Conservation (phyloP, 2,329 filamentous ascomycete genomes). For the Lachnellula hyalina region DNA sequence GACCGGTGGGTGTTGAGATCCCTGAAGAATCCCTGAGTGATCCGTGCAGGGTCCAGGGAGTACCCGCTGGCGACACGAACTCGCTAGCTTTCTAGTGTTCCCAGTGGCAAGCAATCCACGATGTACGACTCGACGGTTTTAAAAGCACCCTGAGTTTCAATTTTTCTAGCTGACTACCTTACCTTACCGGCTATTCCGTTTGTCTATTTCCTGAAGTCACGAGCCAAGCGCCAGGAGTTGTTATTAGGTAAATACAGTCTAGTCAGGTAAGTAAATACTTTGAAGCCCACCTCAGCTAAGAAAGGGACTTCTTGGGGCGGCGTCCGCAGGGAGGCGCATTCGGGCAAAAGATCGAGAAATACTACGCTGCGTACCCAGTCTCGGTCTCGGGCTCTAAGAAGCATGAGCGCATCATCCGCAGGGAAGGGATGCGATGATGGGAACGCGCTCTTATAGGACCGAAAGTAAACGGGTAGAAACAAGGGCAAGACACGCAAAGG, state of each 20-base stretch:
- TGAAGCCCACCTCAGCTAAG: too few relatives aligned
- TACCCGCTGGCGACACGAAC: conserved; percentile 1
- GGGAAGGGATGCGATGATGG: conserved; percentile 1
- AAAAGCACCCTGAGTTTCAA: background rate
- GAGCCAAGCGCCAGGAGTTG: background rate
- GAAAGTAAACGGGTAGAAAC: conserved; percentile 1
- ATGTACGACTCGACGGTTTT: conserved; percentile 19
- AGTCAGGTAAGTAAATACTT: too few relatives aligned
- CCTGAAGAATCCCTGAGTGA: background rate
- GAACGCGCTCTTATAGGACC: conserved; percentile 4
- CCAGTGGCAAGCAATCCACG: conserved; percentile 21
- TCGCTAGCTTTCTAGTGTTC: conserved; percentile 4
- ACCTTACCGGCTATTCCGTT: background rate
- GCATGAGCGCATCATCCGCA: conserved; percentile 1
- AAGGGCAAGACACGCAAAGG: conserved; percentile 3
- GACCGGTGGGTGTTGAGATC: conserved; percentile 8
- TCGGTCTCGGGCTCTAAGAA: background rate
- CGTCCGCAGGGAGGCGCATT: background rate
- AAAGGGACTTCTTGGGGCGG: background rate
- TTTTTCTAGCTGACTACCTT: background rate
- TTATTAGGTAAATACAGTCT: too few relatives aligned
- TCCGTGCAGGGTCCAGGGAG: conserved; percentile 14
- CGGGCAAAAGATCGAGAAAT: background rate
- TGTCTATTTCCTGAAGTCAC: background rate
- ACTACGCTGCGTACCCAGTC: background rate